Conservation (phyloP, 2,329 filamentous ascomycete genomes). For the Ascochyta clinopodiicola region DNA sequence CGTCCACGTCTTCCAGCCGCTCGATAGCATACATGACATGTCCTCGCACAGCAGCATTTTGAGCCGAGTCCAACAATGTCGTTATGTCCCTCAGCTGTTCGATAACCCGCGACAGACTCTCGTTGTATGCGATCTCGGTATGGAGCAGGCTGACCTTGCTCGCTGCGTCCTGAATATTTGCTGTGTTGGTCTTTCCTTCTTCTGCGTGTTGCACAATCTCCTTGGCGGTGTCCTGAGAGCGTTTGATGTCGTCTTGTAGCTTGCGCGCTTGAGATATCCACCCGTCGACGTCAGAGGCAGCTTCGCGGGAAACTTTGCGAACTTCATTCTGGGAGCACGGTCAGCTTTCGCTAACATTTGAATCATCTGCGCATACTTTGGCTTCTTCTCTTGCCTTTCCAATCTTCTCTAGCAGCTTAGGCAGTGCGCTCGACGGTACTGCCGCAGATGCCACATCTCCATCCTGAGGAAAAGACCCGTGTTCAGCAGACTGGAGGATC, state of each 20-base stretch:
- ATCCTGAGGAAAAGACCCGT: conserved; percentile 63
- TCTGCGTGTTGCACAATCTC: conserved; percentile 82
- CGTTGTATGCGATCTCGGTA: conserved; percentile 66
- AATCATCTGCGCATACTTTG: conserved; percentile 51
- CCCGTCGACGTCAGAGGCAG: conserved; percentile 77
- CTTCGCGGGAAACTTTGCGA: conserved; percentile 75
- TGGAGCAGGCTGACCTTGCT: conserved; percentile 63
- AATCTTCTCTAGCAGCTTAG: conserved; percentile 59
- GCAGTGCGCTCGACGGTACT: conserved; percentile 57
- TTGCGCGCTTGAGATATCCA: conserved; percentile 88
- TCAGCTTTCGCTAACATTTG: conserved; percentile 4
- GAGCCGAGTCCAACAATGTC: conserved; percentile 55
- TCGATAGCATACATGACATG: conserved; percentile 57
- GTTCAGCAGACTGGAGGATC: conserved; percentile 68
- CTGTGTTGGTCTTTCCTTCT: conserved; percentile 67
- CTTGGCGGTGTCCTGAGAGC: conserved; percentile 77
- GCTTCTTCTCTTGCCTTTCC: conserved; percentile 59
- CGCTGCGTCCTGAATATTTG: conserved; percentile 67
- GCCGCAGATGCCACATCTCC: conserved; percentile 62
- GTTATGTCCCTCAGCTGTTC: conserved; percentile 60
- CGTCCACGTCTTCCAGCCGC: conserved; percentile 57
- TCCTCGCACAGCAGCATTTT: conserved; percentile 53
- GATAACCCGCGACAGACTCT: conserved; percentile 58
- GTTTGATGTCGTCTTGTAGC: conserved; percentile 83
- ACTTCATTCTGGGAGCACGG: conserved; percentile 67